Base-by-base conservation (phyloP, 768 basidiomycete genomes). In the Rhizopogon vinicolor region DNA sequence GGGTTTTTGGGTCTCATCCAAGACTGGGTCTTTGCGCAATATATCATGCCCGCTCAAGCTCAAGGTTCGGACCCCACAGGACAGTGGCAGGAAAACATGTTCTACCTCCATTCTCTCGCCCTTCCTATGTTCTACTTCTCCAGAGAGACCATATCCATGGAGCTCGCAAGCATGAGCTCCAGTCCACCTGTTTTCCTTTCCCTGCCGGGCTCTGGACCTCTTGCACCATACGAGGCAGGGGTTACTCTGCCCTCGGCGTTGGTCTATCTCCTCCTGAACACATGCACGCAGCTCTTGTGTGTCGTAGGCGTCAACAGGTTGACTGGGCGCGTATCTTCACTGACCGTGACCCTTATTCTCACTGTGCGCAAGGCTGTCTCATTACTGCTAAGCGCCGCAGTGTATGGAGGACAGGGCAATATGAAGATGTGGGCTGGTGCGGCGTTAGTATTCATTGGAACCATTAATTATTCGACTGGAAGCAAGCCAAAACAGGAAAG, bases 71-170 rank as follows among this genome's bases (percentile, higher is more conserved):
- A 61, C 51, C 60, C 61, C 1, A 37, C 41, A n/a, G 41, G 55
- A n/a, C 60, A 61, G 42, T 97, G 94, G 94, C 83, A 88, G 64
- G 94, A 97, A 71, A 86, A 84, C 49, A 84, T 98, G 82, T 98
- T 96, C 74, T 98, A 93, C 73, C 78, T 91, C 19, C 91, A 93
- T 69, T 83, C 86, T 63, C 80, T 93, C 52, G 82, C 85, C 12
- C 76, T 93, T 12, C 91, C 90, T 6, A 78, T 92, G 76, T 93
- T 93, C 73, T 57, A 79, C 56, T 81, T 82, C 54, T 73, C 89
- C 40, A 72, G 82, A 1, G 62, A 73, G 18, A 81, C 81, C 63
- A 74, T 93, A 54, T 42, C 62, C 7, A 54, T 63, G 14, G 65
- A 65, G 28, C 50, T 70, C 37, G 42, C 45, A 1, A 54, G 57